Percentiles rank a stretch among this genome's conserved stretches.
Evolutionary conservation across 768 basidiomycete genomes (phyloP).

Genomic region (Exsudoporus frostii): DNA sequence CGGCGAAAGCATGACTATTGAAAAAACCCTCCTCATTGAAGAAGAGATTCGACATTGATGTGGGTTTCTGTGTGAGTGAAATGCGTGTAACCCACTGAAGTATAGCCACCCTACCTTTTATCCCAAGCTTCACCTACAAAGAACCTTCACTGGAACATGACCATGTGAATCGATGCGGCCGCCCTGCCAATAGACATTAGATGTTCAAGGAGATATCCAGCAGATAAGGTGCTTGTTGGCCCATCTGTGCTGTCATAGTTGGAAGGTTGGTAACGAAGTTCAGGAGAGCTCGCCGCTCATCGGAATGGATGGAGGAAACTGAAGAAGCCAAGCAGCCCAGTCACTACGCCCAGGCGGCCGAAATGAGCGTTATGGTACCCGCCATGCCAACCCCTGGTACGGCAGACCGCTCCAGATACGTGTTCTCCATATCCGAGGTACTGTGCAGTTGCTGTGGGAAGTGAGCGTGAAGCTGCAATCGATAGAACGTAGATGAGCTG

Average conservation of each 20-base stretch:
- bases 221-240: background rate
- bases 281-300: background rate
- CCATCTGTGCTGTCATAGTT: background rate
- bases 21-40: background rate
- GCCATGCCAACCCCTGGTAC: conserved; percentile 10
- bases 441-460: background rate
- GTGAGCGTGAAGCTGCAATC: background rate
- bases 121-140: background rate
- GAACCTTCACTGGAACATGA: background rate
- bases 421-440: background rate
- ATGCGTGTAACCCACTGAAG: background rate
- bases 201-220: too few relatives aligned
- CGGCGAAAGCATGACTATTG: background rate
- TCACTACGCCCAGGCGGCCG: too few relatives aligned
- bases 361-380: background rate
- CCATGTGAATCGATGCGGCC: background rate
- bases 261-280: background rate
- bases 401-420: background rate
- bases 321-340: background rate
- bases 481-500: background rate
- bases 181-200: background rate
- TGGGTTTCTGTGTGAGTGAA: background rate
- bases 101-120: conserved; percentile 11
- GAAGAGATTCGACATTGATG: background rate
- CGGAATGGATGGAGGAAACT: background rate